Conservation (phyloP, 176 grass and related monocot genomes). For the Cenchrus purpureus region DNA sequence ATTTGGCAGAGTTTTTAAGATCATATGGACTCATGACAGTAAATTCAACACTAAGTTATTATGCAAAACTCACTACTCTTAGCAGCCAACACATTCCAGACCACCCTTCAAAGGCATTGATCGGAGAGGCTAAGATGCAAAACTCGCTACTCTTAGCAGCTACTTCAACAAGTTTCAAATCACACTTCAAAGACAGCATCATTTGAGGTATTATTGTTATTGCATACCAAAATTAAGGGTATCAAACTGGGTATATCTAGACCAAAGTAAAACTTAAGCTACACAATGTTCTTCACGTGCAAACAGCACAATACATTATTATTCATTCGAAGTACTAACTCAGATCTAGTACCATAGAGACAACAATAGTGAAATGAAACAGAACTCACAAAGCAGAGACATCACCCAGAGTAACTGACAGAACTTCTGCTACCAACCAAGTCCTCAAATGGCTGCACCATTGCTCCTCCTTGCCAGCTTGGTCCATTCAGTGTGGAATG, state of each 20-base stretch:
- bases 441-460: conserved; percentile 38
- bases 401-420: conserved; percentile 10
- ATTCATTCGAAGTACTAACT: conserved; percentile 53
- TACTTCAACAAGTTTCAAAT: conserved; percentile 22
- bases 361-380: conserved; percentile 45
- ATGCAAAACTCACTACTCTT: background rate
- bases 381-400: conserved; percentile 26
- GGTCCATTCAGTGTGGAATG: conserved; percentile 93
- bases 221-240: conserved; percentile 28
- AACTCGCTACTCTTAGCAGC: background rate
- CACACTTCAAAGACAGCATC: conserved; percentile 3
- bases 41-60: background rate
- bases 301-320: conserved; percentile 44
- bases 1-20: background rate
- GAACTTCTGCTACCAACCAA: background rate
- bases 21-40: background rate
- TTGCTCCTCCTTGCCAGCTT: conserved; percentile 69
- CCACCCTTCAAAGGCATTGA: background rate
- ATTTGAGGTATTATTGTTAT: conserved; percentile 12
- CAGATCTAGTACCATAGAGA: conserved; percentile 50
- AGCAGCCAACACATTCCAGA: background rate
- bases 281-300: conserved; percentile 42
- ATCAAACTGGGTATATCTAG: conserved; percentile 42
- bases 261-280: conserved; percentile 38
- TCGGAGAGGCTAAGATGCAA: background rate